These are phyloP conservation scores for Ophiostoma sp. DNA, from an alignment of 2,329 filamentous ascomycete genomes.

Conservation along the genomic window DNA sequence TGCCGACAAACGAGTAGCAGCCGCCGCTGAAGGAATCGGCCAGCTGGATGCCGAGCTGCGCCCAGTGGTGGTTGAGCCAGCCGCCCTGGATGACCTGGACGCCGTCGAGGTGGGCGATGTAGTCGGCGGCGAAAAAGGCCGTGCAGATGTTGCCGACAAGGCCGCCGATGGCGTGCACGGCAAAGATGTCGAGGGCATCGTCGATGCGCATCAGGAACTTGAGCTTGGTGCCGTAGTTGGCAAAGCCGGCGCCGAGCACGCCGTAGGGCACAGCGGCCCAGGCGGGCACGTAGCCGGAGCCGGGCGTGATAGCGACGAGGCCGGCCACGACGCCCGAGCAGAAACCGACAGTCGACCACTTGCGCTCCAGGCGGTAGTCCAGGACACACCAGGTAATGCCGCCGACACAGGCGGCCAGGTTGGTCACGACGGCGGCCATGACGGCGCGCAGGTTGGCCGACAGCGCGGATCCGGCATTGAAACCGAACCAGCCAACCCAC, in stretches of 20 bases:
- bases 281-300: conserved; percentile 74
- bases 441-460: conserved; percentile 77
- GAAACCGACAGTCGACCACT: conserved; percentile 91
- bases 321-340: conserved; percentile 86
- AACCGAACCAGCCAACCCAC: conserved; percentile 96
- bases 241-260: conserved; percentile 66
- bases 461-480: conserved; percentile 82
- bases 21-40: conserved; percentile 74
- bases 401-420: conserved; percentile 75
- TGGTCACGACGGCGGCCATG: conserved; percentile 82
- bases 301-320: conserved; percentile 81
- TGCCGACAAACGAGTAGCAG: conserved; percentile 71
- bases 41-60: conserved; percentile 77
- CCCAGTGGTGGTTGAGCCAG: conserved; percentile 78
- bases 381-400: conserved; percentile 86
- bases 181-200: conserved; percentile 84
- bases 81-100: conserved; percentile 63
- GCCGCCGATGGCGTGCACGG: conserved; percentile 73
- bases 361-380: conserved; percentile 81
- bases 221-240: conserved; percentile 90
- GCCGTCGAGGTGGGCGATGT: conserved; percentile 80
- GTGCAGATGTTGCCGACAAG: conserved; percentile 74
- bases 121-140: conserved; percentile 76
- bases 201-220: conserved; percentile 79
- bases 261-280: conserved; percentile 82